Base-by-base conservation (phyloP, 1,139 yeast genomes). In the Pneumocystis carinii region DNA sequence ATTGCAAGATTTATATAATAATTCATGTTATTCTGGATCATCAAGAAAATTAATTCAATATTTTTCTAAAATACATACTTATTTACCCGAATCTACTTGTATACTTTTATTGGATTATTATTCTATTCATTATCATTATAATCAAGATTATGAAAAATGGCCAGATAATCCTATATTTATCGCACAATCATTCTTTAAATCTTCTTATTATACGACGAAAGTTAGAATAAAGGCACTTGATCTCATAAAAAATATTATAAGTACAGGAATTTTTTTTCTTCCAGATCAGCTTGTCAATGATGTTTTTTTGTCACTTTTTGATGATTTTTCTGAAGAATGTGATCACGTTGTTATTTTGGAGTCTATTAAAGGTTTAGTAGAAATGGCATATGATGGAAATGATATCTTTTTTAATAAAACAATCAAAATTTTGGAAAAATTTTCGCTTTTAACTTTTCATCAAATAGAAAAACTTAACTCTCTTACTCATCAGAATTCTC, bases 111-210 rank as follows among this genome's bases (percentile, higher is more conserved):
- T 83, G 53, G 71, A 75, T 7, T 79, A 76, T 69, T 84, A 81
- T 70, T 73, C 74, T 1, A 76, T 37, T 7, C 67, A 68, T 63
- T 78, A 78, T 62, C 69, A 79, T 35, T 84, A 90, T 69, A 76
- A 83, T 1, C 79, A 83, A 7, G 70, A 83, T n/a, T 74, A 78
- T 59, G 77, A 80, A 0, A 72, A 77, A 24, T 85, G 90, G 87
- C 73, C 74, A 60, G 76, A 75, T 1, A 81, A 82, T 68, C 75
- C 82, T 60, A 71, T 73, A 29, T 74, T 73, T n/a, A 66, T 84
- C 2, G 71, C 84, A 32, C 75, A 76, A 32, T 74, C 75, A 32
- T 84, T 83, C 69, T 83, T 77, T 69, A 72, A 72, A 57, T 74
- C 73, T 32, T 67, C 67, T 5, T 66, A 68, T 3, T 71, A 74